phyloP scores from a whole-genome alignment of 768 basidiomycete species.

The Boletus vinaceobasis region DNA sequence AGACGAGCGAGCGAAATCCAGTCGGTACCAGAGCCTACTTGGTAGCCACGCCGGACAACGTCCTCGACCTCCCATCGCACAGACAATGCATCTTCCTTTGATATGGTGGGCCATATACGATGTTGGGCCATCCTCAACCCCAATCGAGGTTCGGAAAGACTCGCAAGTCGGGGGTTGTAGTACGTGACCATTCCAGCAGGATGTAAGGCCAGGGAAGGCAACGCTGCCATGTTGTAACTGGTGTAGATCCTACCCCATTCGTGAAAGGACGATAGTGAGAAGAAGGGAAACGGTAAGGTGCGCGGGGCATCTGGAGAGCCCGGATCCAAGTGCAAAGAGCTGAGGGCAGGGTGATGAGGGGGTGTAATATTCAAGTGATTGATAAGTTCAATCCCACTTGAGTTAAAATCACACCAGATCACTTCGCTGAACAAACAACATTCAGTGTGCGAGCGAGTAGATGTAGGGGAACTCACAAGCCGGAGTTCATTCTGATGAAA shows the following conservation, averaged over 20 bases:
- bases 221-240: not conserved
- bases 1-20: constrained; percentile 3
- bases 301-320: constrained; percentile 2
- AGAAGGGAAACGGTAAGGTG: not conserved
- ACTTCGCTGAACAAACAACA: not conserved
- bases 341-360: not conserved
- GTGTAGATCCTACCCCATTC: constrained; percentile 3
- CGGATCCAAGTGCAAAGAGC: not conserved
- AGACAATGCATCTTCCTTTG: constrained; percentile 3
- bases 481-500: constrained; percentile 5
- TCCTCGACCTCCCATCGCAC: constrained; percentile 1
- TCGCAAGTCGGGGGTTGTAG: not conserved
- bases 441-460: not conserved
- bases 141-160: not conserved
- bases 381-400: not conserved
- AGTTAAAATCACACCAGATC: constrained; percentile 6
- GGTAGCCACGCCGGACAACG: constrained; percentile 1
- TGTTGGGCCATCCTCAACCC: constrained; percentile 1
- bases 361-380: constrained; percentile 4
- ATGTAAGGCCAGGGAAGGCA: constrained; percentile 2
- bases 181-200: constrained; percentile 6
- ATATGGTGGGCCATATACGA: constrained; percentile 3
- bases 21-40: not conserved
- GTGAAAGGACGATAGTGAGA: constrained; percentile 3
- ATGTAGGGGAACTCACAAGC: not conserved